These are phyloP conservation scores for Cladophialophora bantiana DNA, from an alignment of 2,329 filamentous ascomycete genomes.

Conservation along the genomic window DNA sequence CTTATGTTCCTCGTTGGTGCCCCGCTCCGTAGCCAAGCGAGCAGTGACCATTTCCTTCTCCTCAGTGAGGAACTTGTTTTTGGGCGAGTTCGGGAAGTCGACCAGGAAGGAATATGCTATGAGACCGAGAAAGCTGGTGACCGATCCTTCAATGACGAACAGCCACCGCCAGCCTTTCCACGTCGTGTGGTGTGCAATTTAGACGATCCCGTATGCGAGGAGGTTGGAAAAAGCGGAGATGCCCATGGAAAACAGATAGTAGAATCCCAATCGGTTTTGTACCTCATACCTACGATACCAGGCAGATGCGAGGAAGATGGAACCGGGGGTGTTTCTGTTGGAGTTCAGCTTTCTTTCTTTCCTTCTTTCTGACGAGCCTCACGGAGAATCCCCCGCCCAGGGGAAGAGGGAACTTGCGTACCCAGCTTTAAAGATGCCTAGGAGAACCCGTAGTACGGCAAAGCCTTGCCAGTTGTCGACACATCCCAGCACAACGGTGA, in stretches of 20 bases:
- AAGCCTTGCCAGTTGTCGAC: conserved; percentile 40
- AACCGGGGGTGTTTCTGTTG: conserved; percentile 27
- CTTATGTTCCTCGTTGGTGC: conserved; percentile 56
- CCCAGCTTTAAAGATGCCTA: conserved; percentile 67
- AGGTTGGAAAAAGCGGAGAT: conserved; percentile 28
- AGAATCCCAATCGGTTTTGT: conserved; percentile 29
- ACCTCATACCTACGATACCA: conserved; percentile 37
- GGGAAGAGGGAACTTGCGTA: conserved; percentile 3
- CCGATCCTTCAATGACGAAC: conserved; percentile 58
- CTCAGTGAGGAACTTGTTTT: conserved; percentile 41
- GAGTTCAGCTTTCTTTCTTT: no score
- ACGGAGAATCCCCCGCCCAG: no score
- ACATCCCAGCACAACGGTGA: conserved; percentile 47
- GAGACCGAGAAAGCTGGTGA: conserved; percentile 40
- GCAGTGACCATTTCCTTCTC: conserved; percentile 42
- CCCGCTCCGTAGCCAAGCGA: conserved; percentile 64
- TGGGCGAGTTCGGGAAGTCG: conserved; percentile 43
- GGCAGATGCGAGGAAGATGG: conserved; percentile 32
- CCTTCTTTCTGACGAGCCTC: neutral
- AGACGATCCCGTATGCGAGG: conserved; percentile 33
- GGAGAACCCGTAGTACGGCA: conserved; percentile 48
- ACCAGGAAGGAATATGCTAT: conserved; percentile 25
- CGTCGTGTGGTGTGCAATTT: conserved; percentile 34
- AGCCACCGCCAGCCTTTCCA: conserved; percentile 54
- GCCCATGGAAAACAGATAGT: conserved; percentile 28